phyloP scores from a whole-genome alignment of 2,329 filamentous ascomycete species.

The Orbilia brochopaga region DNA sequence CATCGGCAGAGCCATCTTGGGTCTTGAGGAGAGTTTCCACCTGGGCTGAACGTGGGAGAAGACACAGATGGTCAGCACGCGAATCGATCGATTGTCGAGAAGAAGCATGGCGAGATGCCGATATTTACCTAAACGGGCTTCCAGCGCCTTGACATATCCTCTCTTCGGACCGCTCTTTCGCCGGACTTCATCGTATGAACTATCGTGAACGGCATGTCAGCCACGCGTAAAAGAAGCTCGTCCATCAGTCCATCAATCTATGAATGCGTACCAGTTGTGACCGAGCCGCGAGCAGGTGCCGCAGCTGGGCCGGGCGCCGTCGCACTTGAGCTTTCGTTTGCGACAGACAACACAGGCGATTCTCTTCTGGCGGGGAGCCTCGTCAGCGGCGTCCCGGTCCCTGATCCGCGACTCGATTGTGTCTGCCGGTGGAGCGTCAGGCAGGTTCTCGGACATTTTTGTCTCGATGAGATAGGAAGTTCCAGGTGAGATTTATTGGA shows the following conservation, averaged over 20 bases:
- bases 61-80: conserved; percentile 50
- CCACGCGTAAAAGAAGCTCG: conserved; percentile 5
- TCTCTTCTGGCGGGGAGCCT: conserved; percentile 80
- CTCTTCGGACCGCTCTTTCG: conserved; percentile 94
- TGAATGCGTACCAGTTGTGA: conserved; percentile 68
- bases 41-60: conserved; percentile 68
- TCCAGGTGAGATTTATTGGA: not conserved
- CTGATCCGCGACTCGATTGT: conserved; percentile 21
- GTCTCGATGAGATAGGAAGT: not conserved
- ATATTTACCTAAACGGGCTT: conserved; percentile 83
- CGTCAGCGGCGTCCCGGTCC: conserved; percentile 38
- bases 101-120: conserved; percentile 15
- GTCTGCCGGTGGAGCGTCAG: conserved; percentile 44
- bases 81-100: conserved; percentile 18
- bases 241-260: too few relatives aligned
- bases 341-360: conserved; percentile 94
- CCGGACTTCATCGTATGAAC: conserved; percentile 84
- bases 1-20: conserved; percentile 63
- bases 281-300: conserved; percentile 85
- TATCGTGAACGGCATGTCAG: conserved; percentile 11
- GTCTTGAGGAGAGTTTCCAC: conserved; percentile 89
- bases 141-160: conserved; percentile 91
- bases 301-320: conserved; percentile 81
- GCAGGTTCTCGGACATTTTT: conserved; percentile 40
- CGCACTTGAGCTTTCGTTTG: conserved; percentile 89